Evolutionary conservation across 164 flowering plant genomes (phyloP).

Genomic region (Euptelea pleiosperma): DNA sequence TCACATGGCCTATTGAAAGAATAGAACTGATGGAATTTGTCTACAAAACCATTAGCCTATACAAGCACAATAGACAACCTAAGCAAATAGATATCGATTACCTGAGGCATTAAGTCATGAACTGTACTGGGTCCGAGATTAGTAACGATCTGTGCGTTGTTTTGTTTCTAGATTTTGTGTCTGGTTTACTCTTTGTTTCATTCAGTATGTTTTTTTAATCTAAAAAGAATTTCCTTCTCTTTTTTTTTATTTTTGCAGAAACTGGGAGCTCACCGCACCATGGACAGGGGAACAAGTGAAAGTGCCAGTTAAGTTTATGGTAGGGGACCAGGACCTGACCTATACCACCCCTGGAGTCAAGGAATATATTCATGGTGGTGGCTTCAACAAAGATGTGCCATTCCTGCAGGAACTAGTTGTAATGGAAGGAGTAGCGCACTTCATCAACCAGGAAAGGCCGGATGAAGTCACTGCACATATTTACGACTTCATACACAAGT

Average conservation of each 20-base stretch:
- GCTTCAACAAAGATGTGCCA: constrained; percentile 36
- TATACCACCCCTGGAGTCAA: constrained; percentile 24
- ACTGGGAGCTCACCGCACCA: constrained; percentile 40
- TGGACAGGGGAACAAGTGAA: constrained; percentile 34
- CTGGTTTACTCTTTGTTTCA: no score
- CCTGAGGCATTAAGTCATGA: no score
- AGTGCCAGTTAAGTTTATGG: constrained; percentile 31
- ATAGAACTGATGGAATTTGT: no score
- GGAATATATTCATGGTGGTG: constrained; percentile 26
- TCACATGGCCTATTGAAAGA: no score
- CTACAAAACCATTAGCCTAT: no score
- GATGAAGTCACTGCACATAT: constrained; percentile 35
- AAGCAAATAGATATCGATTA: no score
- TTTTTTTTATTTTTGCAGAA: constrained; percentile 15
- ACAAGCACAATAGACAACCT: no score
- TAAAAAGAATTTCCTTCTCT: neutral
- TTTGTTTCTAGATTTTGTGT: no score
- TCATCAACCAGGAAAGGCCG: constrained; percentile 37
- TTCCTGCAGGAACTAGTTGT: constrained; percentile 37
- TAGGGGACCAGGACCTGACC: constrained; percentile 32
- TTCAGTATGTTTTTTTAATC: neutral
- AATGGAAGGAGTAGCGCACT: constrained; percentile 42
- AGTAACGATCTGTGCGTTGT: no score
- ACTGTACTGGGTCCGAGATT: no score
- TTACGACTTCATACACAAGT: constrained; percentile 31